phyloP scores from a whole-genome alignment of 371 early-diverging fungal genomes.

The Mucor sp. region DNA sequence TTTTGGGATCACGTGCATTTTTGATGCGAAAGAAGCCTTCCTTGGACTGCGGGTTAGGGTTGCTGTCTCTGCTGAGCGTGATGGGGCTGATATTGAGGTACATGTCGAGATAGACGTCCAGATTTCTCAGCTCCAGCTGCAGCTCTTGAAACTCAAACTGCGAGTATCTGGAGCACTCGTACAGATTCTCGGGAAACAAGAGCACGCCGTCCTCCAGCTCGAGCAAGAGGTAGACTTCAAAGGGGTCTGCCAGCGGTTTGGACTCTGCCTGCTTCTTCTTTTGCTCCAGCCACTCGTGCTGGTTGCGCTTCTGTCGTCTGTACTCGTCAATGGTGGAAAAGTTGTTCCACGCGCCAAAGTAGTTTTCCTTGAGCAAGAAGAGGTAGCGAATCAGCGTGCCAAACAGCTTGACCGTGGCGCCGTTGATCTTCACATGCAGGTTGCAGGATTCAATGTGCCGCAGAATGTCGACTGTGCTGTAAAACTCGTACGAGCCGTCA shows the following conservation, averaged over 20 bases:
- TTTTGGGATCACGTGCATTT: constrained; percentile 43
- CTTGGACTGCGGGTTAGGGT: constrained; percentile 29
- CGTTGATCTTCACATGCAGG: constrained; percentile 65
- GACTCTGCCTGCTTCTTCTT: constrained; percentile 61
- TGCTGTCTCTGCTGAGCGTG: constrained; percentile 58
- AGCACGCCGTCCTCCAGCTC: constrained; percentile 59
- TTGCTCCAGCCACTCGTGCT: constrained; percentile 41
- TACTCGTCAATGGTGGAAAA: constrained; percentile 81
- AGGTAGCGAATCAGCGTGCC: constrained; percentile 75
- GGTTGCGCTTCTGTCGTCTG: constrained; percentile 53
- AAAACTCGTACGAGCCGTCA: constrained; percentile 67
- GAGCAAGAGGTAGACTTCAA: constrained; percentile 65
- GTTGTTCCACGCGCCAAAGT: constrained; percentile 70
- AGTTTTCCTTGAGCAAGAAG: constrained; percentile 78
- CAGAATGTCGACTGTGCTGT: constrained; percentile 54
- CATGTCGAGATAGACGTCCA: constrained; percentile 72
- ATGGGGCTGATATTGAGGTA: constrained; percentile 67
- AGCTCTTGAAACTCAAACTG: constrained; percentile 65
- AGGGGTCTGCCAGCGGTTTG: constrained; percentile 64
- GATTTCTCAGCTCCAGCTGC: constrained; percentile 68
- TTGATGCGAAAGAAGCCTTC: constrained; percentile 36
- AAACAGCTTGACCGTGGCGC: constrained; percentile 64
- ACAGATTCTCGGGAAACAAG: constrained; percentile 77
- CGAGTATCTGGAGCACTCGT: constrained; percentile 61
- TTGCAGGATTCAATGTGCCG: constrained; percentile 65